Evolutionary conservation across 1,139 yeast genomes (phyloP), one percentile per base, ranked within the genome.

Genomic region (Wickerhamomyces sp.): DNA sequence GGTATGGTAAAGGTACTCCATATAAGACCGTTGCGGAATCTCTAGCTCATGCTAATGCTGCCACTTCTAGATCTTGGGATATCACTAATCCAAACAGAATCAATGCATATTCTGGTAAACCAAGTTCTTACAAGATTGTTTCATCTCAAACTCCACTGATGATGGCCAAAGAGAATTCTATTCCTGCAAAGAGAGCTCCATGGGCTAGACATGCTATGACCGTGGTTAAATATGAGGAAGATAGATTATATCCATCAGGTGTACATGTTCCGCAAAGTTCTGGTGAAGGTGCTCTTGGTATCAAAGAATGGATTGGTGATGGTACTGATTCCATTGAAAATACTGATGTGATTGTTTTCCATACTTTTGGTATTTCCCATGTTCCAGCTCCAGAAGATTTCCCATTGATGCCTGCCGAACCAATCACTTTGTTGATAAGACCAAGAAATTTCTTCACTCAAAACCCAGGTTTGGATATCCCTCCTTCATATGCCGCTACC

Each of bases 371-470:
- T 53, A 74, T 83, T 46, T 79, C 91, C 28, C 94, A 83, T 56
- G 79, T 82, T 74, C 94, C 94, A 42, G 78, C 89, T 11, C 91
- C 93, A 42, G 93, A 83, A 65, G 94, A 83, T 62, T 84, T 82
- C 79, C 91, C 93, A 41, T 75, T 84, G 47, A 83, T 83, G 93
- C 93, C 93, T 33, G 81, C 88, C 26, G 94, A 83, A 62, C 81
- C 85, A 51, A 78, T 81, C 52, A 76, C 80, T 42, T 67, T 84
- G 48, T 68, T 79, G 66, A 66, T 83, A 58, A 73, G 91, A 59
- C 93, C 93, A 49, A 72, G 91, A 58, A 78, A 83, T 61, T 75
- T 83, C 64, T 83, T 83, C 68, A 63, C 68, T 27, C 84, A 78
- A 58, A 83, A 82, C 57, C 93, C 94, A 24, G 83, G 75, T 31